A percentile compares a stretch with the other conserved stretches of the same genome.
Evolutionary conservation across 495 filamentous ascomycete genomes (phyloP).

Genomic region (Neurospora sp.): DNA sequence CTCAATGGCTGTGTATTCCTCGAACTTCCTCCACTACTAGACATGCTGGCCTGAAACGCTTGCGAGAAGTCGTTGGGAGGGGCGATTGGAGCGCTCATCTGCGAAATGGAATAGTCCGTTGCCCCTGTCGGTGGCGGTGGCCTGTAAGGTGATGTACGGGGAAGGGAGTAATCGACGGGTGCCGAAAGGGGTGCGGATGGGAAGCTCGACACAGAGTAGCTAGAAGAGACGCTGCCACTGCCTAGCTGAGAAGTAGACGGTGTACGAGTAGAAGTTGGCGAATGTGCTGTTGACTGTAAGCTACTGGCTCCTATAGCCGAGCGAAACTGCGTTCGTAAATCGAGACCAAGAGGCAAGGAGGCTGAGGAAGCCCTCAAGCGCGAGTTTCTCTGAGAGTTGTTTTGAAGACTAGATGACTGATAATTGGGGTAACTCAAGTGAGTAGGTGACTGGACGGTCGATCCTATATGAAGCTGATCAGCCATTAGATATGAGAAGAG

Average conservation of each 20-base stretch:
- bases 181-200: conserved; percentile 43
- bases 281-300: conserved; percentile 30
- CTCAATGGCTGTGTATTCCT: conserved; percentile 30
- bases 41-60: conserved; percentile 38
- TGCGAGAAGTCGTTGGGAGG: conserved; percentile 42
- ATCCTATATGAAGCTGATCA: conserved; percentile 16
- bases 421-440: conserved; percentile 35
- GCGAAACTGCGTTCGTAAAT: conserved; percentile 40
- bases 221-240: conserved; percentile 24
- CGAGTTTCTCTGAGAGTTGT: conserved; percentile 30
- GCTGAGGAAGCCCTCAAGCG: conserved; percentile 39
- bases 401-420: conserved; percentile 29
- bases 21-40: conserved; percentile 26
- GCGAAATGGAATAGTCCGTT: conserved; percentile 41
- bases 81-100: conserved; percentile 46
- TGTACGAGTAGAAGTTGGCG: conserved; percentile 25
- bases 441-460: conserved; percentile 38
- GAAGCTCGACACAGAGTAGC: conserved; percentile 37
- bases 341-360: conserved; percentile 34
- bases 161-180: conserved; percentile 42
- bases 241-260: conserved; percentile 30
- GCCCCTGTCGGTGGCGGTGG: conserved; percentile 16
- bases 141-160: conserved; percentile 33
- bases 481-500: neutral
- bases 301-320: conserved; percentile 28